Conservation (phyloP, 192 early-diverging fungal species). For the Rhizoclosmatium sp. region DNA sequence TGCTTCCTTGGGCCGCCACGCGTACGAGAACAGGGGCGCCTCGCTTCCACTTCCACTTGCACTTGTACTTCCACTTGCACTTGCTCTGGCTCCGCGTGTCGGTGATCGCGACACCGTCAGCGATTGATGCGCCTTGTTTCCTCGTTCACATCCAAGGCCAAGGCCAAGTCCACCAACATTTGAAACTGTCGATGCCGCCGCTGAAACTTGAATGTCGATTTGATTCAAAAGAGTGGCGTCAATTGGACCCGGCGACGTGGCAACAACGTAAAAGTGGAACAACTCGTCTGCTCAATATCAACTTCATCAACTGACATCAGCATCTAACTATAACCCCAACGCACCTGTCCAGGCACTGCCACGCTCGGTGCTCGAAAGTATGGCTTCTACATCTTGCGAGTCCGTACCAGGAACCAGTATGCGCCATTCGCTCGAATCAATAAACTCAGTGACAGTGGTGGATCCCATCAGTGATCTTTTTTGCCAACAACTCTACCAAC, state of each 20-base stretch:
- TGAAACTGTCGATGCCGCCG: not conserved
- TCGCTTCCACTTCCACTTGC: not conserved
- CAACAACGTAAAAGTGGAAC: slow-evolving; percentile 21
- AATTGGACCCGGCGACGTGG: not conserved
- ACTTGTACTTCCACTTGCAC: not conserved
- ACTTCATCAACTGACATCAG: not conserved
- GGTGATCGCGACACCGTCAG: too few relatives aligned
- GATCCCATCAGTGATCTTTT: too few relatives aligned
- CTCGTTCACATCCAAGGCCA: too few relatives aligned
- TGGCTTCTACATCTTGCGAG: slow-evolving; percentile 15
- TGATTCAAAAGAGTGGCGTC: not conserved
- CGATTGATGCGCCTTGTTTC: too few relatives aligned
- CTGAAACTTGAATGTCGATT: slow-evolving; percentile 22
- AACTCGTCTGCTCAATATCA: slow-evolving; percentile 18
- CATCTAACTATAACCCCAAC: not conserved
- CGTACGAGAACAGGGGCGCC: not conserved
- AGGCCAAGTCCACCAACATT: too few relatives aligned
- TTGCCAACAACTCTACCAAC: too few relatives aligned
- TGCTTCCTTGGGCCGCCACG: not conserved
- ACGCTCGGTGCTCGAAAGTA: not conserved
- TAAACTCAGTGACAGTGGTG: not conserved
- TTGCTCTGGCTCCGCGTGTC: not conserved
- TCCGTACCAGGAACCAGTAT: slow-evolving; percentile 13
- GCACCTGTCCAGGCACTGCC: not conserved
- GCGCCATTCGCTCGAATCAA: slow-evolving; percentile 1